Conservation (phyloP, 106 monocot genomes). For the Acanthochlamys bracteata region DNA sequence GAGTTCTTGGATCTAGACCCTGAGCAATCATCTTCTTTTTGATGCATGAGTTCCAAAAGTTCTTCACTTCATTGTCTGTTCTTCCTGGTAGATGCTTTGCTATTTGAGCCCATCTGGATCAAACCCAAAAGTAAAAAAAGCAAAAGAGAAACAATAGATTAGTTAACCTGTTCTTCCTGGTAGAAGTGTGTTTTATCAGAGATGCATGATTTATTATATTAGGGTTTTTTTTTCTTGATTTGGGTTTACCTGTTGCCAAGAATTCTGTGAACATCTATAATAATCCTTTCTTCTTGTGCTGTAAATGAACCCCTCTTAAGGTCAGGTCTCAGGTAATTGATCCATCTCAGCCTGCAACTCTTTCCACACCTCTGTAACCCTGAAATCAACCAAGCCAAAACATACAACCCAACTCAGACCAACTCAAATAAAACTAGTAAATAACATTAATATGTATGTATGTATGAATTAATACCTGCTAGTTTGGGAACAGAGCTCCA, state of each 20-base stretch:
- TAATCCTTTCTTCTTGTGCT: conserved; percentile 55
- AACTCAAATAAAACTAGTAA: not conserved
- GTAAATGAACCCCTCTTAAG: conserved; percentile 63
- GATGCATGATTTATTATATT: not conserved
- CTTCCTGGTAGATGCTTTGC: conserved; percentile 75
- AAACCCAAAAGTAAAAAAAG: not conserved
- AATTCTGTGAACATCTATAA: conserved; percentile 75
- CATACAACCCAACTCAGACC: too few relatives aligned
- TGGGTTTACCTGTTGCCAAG: conserved; percentile 50
- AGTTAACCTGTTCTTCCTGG: too few relatives aligned
- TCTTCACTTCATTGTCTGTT: conserved; percentile 84
- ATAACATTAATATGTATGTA: not conserved
- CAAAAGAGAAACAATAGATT: not conserved
- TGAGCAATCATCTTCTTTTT: conserved; percentile 79
- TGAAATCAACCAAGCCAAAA: conserved; percentile 6
- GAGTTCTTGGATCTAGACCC: conserved; percentile 85
- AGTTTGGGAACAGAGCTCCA: conserved; percentile 71
- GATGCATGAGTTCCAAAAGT: conserved; percentile 81
- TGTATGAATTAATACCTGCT: conserved; percentile 23
- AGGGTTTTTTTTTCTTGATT: not conserved
- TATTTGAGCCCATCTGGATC: conserved; percentile 74
- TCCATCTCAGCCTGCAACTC: conserved; percentile 75
- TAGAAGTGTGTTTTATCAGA: not conserved
- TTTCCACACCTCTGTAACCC: conserved; percentile 71
- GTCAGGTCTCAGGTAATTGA: conserved; percentile 70